A percentile compares a stretch with the other conserved stretches of the same genome.
These are phyloP conservation scores for Sutorius australiensis DNA, from an alignment of 768 basidiomycete species.

Conservation along the genomic window DNA sequence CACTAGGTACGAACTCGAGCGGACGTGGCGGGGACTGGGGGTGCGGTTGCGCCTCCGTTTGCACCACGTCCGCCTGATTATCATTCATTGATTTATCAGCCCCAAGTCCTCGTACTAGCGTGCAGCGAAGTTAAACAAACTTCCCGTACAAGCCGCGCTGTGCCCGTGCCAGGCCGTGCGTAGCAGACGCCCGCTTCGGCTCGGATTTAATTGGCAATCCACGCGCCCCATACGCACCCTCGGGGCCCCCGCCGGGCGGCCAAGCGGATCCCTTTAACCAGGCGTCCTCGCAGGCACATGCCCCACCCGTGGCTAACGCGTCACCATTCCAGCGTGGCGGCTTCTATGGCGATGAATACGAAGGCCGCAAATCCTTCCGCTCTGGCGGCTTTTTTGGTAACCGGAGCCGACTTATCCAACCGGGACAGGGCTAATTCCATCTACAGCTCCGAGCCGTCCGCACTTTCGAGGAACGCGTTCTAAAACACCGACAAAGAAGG, in stretches of 20 bases:
- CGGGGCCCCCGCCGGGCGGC: constrained; percentile 40
- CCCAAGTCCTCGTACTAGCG: too few species aligned
- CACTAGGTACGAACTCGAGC: too few species aligned
- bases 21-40: too few species aligned
- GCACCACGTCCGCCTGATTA: too few species aligned
- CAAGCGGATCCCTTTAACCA: constrained; percentile 52
- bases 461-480: constrained; percentile 95
- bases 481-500: constrained; percentile 73
- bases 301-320: constrained; percentile 81
- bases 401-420: constrained; percentile 71
- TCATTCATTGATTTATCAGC: too few species aligned
- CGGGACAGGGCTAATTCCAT: constrained; percentile 76
- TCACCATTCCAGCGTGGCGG: constrained; percentile 79
- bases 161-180: constrained; percentile 26
- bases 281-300: constrained; percentile 57
- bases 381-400: constrained; percentile 81
- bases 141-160: too few species aligned
- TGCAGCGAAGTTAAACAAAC: too few species aligned
- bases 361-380: constrained; percentile 67
- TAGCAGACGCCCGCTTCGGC: constrained; percentile 65
- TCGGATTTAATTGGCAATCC: constrained; percentile 58
- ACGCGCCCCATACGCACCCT: constrained; percentile 71
- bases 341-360: constrained; percentile 73
- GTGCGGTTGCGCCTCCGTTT: too few species aligned
- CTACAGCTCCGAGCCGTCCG: constrained; percentile 89